phyloP scores from a whole-genome alignment of 345 rosid genomes.

The Hibiscus tridactylites region DNA sequence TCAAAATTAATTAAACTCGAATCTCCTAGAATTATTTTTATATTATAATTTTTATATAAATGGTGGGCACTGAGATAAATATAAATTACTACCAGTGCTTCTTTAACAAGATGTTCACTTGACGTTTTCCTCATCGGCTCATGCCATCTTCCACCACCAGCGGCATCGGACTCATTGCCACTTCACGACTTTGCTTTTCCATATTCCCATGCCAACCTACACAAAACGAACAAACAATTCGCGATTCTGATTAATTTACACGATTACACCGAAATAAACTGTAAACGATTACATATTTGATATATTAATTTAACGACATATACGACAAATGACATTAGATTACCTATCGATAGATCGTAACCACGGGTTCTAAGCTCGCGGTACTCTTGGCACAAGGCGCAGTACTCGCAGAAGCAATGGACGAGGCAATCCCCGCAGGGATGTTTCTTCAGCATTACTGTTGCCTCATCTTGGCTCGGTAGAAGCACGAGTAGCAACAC shows the following conservation, averaged over 20 bases:
- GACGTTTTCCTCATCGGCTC: slow-evolving; percentile 12
- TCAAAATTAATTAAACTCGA: too few species aligned
- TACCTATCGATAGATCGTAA: slow-evolving; percentile 28
- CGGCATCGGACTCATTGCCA: slow-evolving; percentile 15
- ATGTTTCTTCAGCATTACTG: slow-evolving; percentile 16
- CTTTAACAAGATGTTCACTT: background rate
- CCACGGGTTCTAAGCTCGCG: slow-evolving; percentile 35
- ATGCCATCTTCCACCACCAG: slow-evolving; percentile 20
- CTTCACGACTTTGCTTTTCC: slow-evolving; percentile 23
- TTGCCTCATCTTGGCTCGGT: slow-evolving; percentile 32
- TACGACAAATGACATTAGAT: background rate
- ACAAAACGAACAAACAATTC: background rate
- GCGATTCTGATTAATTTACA: background rate
- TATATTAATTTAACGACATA: too few species aligned
- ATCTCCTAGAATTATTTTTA: too few species aligned
- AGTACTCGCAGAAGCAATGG: slow-evolving; percentile 26
- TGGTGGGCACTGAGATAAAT: background rate
- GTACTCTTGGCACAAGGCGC: slow-evolving; percentile 38
- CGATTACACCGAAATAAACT: background rate
- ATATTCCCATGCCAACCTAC: slow-evolving; percentile 34
- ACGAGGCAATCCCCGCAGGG: slow-evolving; percentile 25
- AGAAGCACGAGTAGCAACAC: slow-evolving; percentile 21
- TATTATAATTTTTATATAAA: too few species aligned
- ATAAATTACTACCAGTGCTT: background rate
- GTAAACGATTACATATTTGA: too few species aligned